phyloP scores from a whole-genome alignment of 2,329 filamentous ascomycete species.

The Ophiostoma triangulosporum region DNA sequence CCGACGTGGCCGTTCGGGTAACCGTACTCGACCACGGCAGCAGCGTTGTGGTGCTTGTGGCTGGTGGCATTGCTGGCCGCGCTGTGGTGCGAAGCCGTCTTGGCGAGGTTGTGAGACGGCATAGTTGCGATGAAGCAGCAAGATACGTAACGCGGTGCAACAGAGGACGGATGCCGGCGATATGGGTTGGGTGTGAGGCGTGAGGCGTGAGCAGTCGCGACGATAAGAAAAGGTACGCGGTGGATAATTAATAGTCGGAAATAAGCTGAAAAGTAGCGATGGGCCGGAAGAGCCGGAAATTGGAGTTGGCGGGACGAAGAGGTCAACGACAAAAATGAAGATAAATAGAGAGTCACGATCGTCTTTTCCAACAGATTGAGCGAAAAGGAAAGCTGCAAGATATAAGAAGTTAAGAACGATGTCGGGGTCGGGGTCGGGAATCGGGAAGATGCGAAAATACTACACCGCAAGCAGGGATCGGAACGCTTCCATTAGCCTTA shows the following conservation, averaged over 20 bases:
- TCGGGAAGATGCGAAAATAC: too few species aligned
- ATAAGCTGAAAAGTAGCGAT: not conserved
- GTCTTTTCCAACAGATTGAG: too few species aligned
- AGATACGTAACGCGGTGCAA: not conserved
- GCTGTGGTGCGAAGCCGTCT: constrained; percentile 7
- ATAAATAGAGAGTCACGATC: not conserved
- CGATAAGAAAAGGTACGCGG: not conserved
- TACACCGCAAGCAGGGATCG: too few species aligned
- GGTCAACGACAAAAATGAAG: not conserved
- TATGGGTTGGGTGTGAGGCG: not conserved
- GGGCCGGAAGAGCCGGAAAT: not conserved
- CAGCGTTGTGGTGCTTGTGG: constrained; percentile 8
- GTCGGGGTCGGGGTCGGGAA: too few species aligned
- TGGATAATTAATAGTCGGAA: not conserved
- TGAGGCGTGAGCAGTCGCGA: not conserved
- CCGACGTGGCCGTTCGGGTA: constrained; percentile 72
- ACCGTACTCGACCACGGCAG: constrained; percentile 24
- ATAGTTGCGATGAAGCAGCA: not conserved
- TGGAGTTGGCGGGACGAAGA: not conserved
- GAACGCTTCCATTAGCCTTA: too few species aligned
- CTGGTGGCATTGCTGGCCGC: not conserved
- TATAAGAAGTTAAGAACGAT: not conserved
- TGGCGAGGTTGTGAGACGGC: constrained; percentile 1
- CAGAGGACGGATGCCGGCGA: not conserved
- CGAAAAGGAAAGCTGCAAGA: not conserved